phyloP scores from a whole-genome alignment of 345 rosid species.

The Combretum micranthum region DNA sequence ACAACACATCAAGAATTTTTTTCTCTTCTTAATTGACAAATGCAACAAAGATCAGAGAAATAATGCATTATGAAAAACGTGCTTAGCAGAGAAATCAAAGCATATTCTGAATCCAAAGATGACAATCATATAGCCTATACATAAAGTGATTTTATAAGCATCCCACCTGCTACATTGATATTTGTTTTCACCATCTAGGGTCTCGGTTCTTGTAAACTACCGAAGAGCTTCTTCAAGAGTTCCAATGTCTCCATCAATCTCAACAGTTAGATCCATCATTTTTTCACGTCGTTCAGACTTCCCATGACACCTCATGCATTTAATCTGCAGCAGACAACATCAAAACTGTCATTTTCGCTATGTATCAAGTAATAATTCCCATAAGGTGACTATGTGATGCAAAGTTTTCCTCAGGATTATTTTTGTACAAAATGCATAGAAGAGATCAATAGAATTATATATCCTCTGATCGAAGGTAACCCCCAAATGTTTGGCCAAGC shows the following conservation, averaged over 20 bases:
- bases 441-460: background rate
- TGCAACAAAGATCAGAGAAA: too few relatives aligned
- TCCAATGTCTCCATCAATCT: slow-evolving; percentile 88
- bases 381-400: too few relatives aligned
- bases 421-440: background rate
- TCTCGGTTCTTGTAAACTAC: slow-evolving; percentile 72
- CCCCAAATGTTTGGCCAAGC: slow-evolving; percentile 43
- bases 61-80: too few relatives aligned
- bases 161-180: slow-evolving; percentile 79
- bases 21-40: too few relatives aligned
- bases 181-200: slow-evolving; percentile 72
- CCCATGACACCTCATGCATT: slow-evolving; percentile 75
- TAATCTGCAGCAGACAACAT: slow-evolving; percentile 36
- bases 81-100: too few relatives aligned
- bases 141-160: slow-evolving; percentile 1
- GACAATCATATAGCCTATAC: background rate
- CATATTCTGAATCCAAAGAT: too few relatives aligned
- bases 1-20: too few relatives aligned
- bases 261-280: slow-evolving; percentile 97
- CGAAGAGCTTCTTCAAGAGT: slow-evolving; percentile 84
- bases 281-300: slow-evolving; percentile 78
- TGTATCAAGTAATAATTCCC: too few relatives aligned
- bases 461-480: slow-evolving; percentile 46
- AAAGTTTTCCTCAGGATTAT: too few relatives aligned
- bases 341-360: too few relatives aligned